A percentile compares a stretch with the other conserved stretches of the same genome.
Evolutionary conservation across 257 asterid genomes (phyloP).

Genomic region (Nicotiana undulata): DNA sequence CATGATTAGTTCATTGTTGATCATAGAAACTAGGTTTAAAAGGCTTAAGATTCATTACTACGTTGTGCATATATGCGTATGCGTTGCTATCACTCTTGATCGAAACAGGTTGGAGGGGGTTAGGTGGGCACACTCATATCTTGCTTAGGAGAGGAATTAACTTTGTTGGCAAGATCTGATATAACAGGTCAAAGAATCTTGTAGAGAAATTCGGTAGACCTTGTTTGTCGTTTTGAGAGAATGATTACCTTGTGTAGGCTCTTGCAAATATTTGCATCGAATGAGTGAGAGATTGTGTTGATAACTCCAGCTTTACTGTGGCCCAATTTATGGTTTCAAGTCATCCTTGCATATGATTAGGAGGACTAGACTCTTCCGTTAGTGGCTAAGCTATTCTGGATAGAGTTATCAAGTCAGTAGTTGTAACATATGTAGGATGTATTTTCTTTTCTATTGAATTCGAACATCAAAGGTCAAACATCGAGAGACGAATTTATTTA

Average conservation of each 20-base stretch:
- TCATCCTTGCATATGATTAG: background rate
- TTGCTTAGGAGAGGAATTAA: background rate
- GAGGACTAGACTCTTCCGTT: background rate
- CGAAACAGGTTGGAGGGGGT: background rate
- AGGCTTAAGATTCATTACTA: background rate
- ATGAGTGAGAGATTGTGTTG: background rate
- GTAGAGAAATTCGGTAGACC: slow-evolving; percentile 1
- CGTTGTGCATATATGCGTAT: background rate
- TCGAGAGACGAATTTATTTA: background rate
- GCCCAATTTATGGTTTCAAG: background rate
- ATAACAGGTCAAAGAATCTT: background rate
- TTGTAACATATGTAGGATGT: background rate
- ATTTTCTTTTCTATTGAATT: background rate
- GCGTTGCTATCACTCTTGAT: background rate
- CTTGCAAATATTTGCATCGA: background rate
- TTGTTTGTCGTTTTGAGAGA: background rate
- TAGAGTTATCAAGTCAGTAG: background rate
- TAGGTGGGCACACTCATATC: background rate
- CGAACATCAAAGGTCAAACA: background rate
- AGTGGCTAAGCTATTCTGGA: background rate
- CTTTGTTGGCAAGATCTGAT: background rate
- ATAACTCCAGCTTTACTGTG: background rate
- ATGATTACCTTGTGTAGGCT: background rate
- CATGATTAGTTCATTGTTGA: background rate
- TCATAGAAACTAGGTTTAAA: background rate